Percentiles rank a stretch among this genome's conserved stretches.
Conservation (phyloP, 352 stramenopile species). For the Pythium coloratum region DNA sequence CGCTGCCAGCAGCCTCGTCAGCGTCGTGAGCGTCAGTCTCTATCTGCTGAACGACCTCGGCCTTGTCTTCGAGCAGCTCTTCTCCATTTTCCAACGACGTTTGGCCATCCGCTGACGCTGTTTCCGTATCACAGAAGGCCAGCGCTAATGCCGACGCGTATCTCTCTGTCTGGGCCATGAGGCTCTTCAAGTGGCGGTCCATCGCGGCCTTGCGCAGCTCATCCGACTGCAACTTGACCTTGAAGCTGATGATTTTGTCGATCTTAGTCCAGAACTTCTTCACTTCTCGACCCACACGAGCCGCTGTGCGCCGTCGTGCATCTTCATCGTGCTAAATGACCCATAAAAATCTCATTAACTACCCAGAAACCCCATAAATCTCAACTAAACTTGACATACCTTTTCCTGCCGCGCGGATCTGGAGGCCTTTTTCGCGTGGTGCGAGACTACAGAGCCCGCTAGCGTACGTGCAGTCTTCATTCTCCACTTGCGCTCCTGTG, state of each 20-base stretch:
- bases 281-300: slow-evolving; percentile 86
- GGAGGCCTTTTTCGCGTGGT: slow-evolving; percentile 54
- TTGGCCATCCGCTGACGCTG: neutral
- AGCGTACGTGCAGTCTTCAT: slow-evolving; percentile 74
- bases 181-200: slow-evolving; percentile 94
- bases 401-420: slow-evolving; percentile 35
- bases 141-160: slow-evolving; percentile 90
- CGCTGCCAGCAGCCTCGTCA: slow-evolving; percentile 12
- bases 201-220: slow-evolving; percentile 88
- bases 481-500: slow-evolving; percentile 88
- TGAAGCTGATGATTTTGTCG: slow-evolving; percentile 97
- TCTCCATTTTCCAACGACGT: slow-evolving; percentile 20
- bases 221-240: slow-evolving; percentile 94
- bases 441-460: slow-evolving; percentile 51
- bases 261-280: slow-evolving; percentile 97
- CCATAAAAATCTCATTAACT: neutral
- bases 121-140: slow-evolving; percentile 41
- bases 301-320: slow-evolving; percentile 51
- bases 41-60: neutral
- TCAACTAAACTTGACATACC: slow-evolving; percentile 21
- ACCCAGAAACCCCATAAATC: neutral
- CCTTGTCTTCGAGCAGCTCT: too few species aligned
- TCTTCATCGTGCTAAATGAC: slow-evolving; percentile 40
- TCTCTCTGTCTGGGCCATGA: slow-evolving; percentile 96
- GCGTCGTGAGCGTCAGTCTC: neutral